A percentile compares a stretch with the other conserved stretches of the same genome.
Evolutionary conservation across 441 rosid genomes (phyloP).

Genomic region (Croton laevigatus): DNA sequence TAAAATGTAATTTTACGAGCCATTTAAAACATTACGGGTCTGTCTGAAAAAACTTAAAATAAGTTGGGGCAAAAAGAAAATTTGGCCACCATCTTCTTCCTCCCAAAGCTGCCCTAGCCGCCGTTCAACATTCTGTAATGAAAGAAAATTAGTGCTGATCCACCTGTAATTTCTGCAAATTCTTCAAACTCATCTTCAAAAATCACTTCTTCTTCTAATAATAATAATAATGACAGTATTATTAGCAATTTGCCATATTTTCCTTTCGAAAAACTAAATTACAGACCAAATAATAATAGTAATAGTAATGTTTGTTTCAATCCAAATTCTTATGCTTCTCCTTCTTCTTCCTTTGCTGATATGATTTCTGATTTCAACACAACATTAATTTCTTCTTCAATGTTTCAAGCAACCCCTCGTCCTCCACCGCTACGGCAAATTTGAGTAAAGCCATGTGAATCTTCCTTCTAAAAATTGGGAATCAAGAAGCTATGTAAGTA

Average conservation of each 20-base stretch:
- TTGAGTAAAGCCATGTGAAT: slow-evolving; percentile 42
- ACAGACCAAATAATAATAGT: slow-evolving; percentile 33
- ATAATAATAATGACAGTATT: slow-evolving; percentile 12
- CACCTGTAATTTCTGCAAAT: slow-evolving; percentile 11
- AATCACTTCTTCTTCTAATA: neutral
- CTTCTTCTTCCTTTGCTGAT: slow-evolving; percentile 22
- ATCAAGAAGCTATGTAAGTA: slow-evolving; percentile 33
- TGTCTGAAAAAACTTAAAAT: no score
- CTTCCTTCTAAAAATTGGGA: slow-evolving; percentile 52
- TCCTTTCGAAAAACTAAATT: slow-evolving; percentile 50
- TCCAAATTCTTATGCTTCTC: slow-evolving; percentile 20
- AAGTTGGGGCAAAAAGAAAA: no score
- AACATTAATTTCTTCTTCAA: slow-evolving; percentile 26
- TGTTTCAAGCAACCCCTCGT: slow-evolving; percentile 29
- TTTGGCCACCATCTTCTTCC: no score
- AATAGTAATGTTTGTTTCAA: slow-evolving; percentile 34
- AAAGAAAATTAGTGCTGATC: slow-evolving; percentile 21
- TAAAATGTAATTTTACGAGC: no score
- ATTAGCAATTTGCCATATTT: slow-evolving; percentile 30
- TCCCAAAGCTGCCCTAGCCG: no score
- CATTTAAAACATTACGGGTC: no score
- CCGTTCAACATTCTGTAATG: no score
- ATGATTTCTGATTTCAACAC: slow-evolving; percentile 34
- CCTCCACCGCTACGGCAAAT: slow-evolving; percentile 6
- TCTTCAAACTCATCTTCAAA: slow-evolving; percentile 20